Base-by-base conservation (phyloP, 345 rosid genomes). In the Turnera subulata region DNA sequence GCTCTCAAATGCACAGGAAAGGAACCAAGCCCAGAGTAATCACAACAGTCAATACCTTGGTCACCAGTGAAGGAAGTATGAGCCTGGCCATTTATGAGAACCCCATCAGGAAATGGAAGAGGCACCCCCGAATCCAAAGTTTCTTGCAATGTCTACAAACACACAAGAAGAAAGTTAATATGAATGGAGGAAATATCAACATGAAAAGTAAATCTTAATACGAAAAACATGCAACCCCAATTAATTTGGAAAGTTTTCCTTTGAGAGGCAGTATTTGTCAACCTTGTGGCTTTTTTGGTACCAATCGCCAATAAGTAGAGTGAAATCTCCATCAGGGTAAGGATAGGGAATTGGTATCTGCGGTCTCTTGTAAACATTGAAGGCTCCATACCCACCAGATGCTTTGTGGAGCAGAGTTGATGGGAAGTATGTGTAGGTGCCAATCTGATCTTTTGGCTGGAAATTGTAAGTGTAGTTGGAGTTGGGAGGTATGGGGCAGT, bases 281-380 rank as follows among this genome's bases (percentile, higher is more conserved):
- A 76, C 78, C 75, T 59, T 63, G 70, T 73, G 81, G 67, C 46
- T 42, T 17, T 72, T 32, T 65, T 56, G 73, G 68, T 77, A 80
- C 95, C 95, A 84, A 65, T 87, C 91, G 42, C 76, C 76, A 19
- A 79, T 66, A 6, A 87, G 86, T 22, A 87, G 51, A 33, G 91
- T 80, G 76, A 73, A 84, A 37, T 87, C 91, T 2, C 84, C 91
- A 24, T 56, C 83, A 11, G 84, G 80, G 47, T 5, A 29, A 1
- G 73, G 47, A 37, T 75, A 87, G 18, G 95, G 95, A 53, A 77
- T 76, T 12, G 95, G 70, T 44, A 87, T 87, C 12, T 66, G 64
- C 22, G 85, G 62, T 50, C 95, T 78, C 46, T 77, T 71, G 25
- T 68, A 65, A 48, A 87, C 8, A 42, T 84, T 84, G 39, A 80